Evolutionary conservation across 331 rosid species (phyloP).

Genomic region (Rhamnella rubrinervis): DNA sequence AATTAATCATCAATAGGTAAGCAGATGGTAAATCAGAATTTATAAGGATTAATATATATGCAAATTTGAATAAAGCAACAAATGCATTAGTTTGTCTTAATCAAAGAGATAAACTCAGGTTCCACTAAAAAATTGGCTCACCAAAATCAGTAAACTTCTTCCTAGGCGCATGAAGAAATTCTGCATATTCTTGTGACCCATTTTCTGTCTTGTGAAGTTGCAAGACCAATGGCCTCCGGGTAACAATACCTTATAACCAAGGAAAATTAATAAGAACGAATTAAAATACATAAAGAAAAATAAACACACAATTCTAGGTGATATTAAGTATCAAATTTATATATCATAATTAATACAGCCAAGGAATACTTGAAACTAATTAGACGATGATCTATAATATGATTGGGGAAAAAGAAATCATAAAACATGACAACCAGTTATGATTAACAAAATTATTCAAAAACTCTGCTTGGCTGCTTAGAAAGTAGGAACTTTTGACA

Average conservation of each 20-base stretch:
- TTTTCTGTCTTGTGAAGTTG: conserved; percentile 84
- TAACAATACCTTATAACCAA: conserved; percentile 73
- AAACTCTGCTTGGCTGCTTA: not conserved
- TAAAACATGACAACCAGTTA: not conserved
- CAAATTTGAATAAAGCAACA: not conserved
- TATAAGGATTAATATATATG: not conserved
- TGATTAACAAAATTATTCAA: not conserved
- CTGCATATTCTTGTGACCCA: conserved; percentile 83
- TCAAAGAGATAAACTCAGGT: conserved; percentile 11
- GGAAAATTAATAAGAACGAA: conserved; percentile 13
- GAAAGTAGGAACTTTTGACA: not conserved
- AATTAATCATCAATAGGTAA: not conserved
- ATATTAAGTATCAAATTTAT: too few species aligned
- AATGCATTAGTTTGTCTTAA: not conserved
- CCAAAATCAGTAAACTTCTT: conserved; percentile 82
- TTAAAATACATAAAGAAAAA: not conserved
- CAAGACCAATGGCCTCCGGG: conserved; percentile 90
- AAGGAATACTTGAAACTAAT: too few species aligned
- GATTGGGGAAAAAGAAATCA: too few species aligned
- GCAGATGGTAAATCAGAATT: not conserved
- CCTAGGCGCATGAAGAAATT: conserved; percentile 92
- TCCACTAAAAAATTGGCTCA: conserved; percentile 26
- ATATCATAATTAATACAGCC: too few species aligned
- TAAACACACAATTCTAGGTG: too few species aligned
- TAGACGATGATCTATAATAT: too few species aligned